phyloP scores from a whole-genome alignment of 805 yeast species.

The Monosporozyma aquatica region DNA sequence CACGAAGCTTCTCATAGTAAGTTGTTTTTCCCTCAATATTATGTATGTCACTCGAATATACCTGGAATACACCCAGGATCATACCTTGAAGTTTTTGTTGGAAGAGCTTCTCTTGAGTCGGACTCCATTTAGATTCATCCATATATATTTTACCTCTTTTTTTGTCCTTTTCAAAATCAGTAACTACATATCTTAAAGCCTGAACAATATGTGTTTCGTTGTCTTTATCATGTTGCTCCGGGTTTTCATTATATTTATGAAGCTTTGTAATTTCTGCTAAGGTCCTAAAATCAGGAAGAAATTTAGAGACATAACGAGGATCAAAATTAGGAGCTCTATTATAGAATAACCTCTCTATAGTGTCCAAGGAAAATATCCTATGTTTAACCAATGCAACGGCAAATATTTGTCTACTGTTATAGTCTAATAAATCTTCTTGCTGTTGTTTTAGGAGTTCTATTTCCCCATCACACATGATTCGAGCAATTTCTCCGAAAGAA shows the following conservation, averaged over 20 bases:
- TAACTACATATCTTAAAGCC: slow-evolving; percentile 21
- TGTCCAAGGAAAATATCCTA: slow-evolving; percentile 25
- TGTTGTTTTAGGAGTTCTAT: slow-evolving; percentile 13
- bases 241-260: slow-evolving; percentile 15
- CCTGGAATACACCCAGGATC: slow-evolving; percentile 67
- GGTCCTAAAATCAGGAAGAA: slow-evolving; percentile 28
- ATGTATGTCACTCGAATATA: slow-evolving; percentile 70
- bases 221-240: slow-evolving; percentile 8
- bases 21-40: slow-evolving; percentile 66
- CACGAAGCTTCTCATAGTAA: slow-evolving; percentile 57
- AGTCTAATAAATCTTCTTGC: slow-evolving; percentile 18
- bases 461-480: slow-evolving; percentile 20
- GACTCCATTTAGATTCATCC: slow-evolving; percentile 20
- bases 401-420: slow-evolving; percentile 29
- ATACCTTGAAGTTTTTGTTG: slow-evolving; percentile 43
- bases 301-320: slow-evolving; percentile 18
- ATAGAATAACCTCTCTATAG: slow-evolving; percentile 23
- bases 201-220: slow-evolving; percentile 11
- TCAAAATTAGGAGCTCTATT: slow-evolving; percentile 27
- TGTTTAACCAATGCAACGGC: slow-evolving; percentile 29
- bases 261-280: slow-evolving; percentile 28
- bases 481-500: slow-evolving; percentile 36
- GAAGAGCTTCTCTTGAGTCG: slow-evolving; percentile 27
- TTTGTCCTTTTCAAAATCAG: slow-evolving; percentile 23
- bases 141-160: slow-evolving; percentile 23